Evolutionary conservation across 306 rosid species (phyloP).

Genomic region (Quercus engelmannii): DNA sequence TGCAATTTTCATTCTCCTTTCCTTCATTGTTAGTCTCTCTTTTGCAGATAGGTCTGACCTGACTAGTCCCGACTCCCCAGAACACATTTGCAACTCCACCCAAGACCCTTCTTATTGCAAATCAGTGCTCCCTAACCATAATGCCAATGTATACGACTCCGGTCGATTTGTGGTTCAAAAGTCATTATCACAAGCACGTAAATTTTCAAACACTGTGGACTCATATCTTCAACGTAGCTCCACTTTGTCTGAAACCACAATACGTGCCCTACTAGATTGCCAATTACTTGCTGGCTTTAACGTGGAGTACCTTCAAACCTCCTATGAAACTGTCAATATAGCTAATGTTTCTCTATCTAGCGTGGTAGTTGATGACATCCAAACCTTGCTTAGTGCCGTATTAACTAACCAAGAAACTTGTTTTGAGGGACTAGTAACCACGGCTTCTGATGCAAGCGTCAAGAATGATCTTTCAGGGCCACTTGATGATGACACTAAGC

Average conservation of each 20-base stretch:
- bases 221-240: slow-evolving; percentile 29
- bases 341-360: slow-evolving; percentile 27
- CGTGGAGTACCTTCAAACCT: slow-evolving; percentile 41
- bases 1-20: slow-evolving; percentile 12
- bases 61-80: slow-evolving; percentile 24
- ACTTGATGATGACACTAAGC: slow-evolving; percentile 55
- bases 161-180: slow-evolving; percentile 52
- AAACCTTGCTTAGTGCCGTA: slow-evolving; percentile 57
- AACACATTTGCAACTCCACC: slow-evolving; percentile 46
- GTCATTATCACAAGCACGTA: slow-evolving; percentile 54
- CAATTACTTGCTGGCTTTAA: slow-evolving; percentile 41
- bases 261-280: slow-evolving; percentile 72
- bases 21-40: slow-evolving; percentile 2
- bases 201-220: slow-evolving; percentile 34
- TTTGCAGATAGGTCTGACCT: slow-evolving; percentile 12
- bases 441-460: slow-evolving; percentile 45
- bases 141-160: slow-evolving; percentile 45
- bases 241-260: slow-evolving; percentile 39
- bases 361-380: slow-evolving; percentile 52
- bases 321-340: slow-evolving; percentile 30
- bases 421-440: slow-evolving; percentile 52
- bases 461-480: slow-evolving; percentile 31
- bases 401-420: slow-evolving; percentile 79
- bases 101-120: slow-evolving; percentile 57
- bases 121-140: slow-evolving; percentile 36